A percentile compares a stretch with the other conserved stretches of the same genome.
Conservation (phyloP, 2,329 filamentous ascomycete genomes). For the Zymoseptoria pseudotritici region DNA sequence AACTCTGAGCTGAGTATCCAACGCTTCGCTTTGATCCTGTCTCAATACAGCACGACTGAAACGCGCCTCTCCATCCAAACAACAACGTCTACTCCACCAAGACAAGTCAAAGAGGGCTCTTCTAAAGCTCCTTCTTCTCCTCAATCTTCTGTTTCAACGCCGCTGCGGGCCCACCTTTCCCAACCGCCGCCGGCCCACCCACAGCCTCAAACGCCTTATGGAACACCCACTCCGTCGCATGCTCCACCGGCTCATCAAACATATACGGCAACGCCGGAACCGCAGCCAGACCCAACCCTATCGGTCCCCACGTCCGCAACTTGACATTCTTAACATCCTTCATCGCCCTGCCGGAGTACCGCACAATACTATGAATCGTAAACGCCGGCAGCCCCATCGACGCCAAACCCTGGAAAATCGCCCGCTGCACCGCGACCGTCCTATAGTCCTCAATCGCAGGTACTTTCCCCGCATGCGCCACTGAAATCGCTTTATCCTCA, state of each 20-base stretch:
- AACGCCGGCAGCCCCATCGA: conserved; percentile 92
- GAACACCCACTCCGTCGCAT: conserved; percentile 84
- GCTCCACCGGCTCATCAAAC: conserved; percentile 89
- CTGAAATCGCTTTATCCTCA: conserved; percentile 28
- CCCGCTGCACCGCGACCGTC: conserved; percentile 83
- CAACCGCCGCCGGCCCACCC: conserved; percentile 57
- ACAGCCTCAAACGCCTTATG: conserved; percentile 70
- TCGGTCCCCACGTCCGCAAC: conserved; percentile 79
- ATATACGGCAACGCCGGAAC: conserved; percentile 78
- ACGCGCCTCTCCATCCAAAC: not conserved
- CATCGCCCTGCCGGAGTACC: conserved; percentile 79
- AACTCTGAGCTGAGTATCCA: conserved; percentile 1
- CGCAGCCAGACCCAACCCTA: conserved; percentile 60
- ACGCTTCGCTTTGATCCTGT: not conserved
- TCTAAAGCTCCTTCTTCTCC: conserved; percentile 34
- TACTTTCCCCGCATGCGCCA: conserved; percentile 32
- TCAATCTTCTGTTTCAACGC: conserved; percentile 8
- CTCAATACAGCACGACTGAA: not conserved
- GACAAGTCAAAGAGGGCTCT: not conserved
- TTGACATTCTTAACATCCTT: conserved; percentile 70
- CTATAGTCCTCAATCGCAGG: conserved; percentile 81
- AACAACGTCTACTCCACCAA: conserved; percentile 1
- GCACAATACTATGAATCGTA: conserved; percentile 87
- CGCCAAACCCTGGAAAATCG: conserved; percentile 81
- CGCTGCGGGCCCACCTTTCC: conserved; percentile 29